These are phyloP conservation scores for Bipolaris cookei DNA, from an alignment of 2,329 filamentous ascomycete genomes.

Conservation along the genomic window DNA sequence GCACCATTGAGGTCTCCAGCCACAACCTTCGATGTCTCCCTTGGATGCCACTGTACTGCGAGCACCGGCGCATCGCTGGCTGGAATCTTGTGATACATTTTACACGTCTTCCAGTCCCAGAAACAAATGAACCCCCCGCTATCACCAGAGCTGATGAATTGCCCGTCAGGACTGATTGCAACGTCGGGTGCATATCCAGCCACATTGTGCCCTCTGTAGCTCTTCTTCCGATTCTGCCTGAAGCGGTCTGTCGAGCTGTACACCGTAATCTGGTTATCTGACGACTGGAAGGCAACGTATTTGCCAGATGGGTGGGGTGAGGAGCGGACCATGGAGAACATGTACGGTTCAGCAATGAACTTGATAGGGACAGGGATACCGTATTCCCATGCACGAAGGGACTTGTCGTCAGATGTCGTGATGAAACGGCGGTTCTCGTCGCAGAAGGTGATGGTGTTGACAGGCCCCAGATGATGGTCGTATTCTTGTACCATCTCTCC, in stretches of 20 bases:
- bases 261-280: conserved; percentile 95
- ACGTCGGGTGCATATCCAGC: conserved; percentile 92
- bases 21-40: conserved; percentile 92
- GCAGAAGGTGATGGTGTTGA: conserved; percentile 97
- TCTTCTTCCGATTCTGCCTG: conserved; percentile 96
- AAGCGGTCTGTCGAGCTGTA: conserved; percentile 96
- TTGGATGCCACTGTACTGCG: conserved; percentile 94
- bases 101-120: conserved; percentile 99
- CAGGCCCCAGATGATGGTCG: conserved; percentile 94
- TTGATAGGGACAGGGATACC: conserved; percentile 98
- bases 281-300: conserved; percentile 90
- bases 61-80: conserved; percentile 82
- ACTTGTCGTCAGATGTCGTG: conserved; percentile 97
- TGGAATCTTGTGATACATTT: conserved; percentile 97
- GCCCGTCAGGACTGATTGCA: conserved; percentile 85
- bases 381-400: conserved; percentile 95
- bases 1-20: conserved; percentile 88
- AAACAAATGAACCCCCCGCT: conserved; percentile 89
- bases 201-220: conserved; percentile 93
- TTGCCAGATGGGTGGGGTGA: conserved; percentile 87
- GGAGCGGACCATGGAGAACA: conserved; percentile 93
- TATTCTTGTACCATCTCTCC: conserved; percentile 92
- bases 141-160: conserved; percentile 88
- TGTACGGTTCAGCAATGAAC: conserved; percentile 95
- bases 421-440: conserved; percentile 95